Conservation (phyloP, 2,329 filamentous ascomycete genomes). For the Fonsecaea nubica region DNA sequence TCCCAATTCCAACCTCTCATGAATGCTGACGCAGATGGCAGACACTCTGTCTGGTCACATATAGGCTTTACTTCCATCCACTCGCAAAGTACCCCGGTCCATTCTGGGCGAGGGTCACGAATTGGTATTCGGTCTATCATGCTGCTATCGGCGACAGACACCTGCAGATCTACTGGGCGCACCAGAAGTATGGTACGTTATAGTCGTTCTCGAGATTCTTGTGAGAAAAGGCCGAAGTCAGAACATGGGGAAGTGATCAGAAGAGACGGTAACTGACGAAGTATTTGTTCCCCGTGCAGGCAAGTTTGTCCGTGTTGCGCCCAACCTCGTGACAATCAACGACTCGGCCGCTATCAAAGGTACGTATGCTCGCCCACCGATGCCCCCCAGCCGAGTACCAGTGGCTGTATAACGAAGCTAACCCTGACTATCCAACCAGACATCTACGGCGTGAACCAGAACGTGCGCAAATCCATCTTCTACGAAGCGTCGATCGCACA, state of each 20-base stretch:
- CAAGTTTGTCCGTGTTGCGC: constrained; percentile 66
- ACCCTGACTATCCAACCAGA: constrained; percentile 3
- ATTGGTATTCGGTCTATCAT: constrained; percentile 13
- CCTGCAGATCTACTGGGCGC: not conserved
- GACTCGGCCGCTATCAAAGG: constrained; percentile 62
- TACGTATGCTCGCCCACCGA: constrained; percentile 28
- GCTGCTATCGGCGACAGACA: not conserved
- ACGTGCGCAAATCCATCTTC: constrained; percentile 44
- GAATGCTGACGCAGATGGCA: not conserved
- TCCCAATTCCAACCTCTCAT: not conserved
- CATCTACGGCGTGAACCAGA: constrained; percentile 32
- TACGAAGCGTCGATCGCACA: constrained; percentile 14
- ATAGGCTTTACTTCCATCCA: constrained; percentile 3
- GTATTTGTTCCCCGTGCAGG: not conserved
- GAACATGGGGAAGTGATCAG: too few relatives aligned
- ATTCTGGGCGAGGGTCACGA: constrained; percentile 16
- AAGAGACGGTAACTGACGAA: not conserved
- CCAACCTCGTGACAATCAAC: constrained; percentile 71
- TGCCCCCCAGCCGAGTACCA: not conserved
- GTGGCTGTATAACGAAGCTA: not conserved
- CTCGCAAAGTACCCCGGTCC: constrained; percentile 21
- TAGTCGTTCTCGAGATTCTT: not conserved
- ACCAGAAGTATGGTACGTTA: constrained; percentile 1
- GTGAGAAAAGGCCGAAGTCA: not conserved
- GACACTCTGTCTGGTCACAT: not conserved